Evolutionary conservation across 768 basidiomycete species (phyloP), one percentile per base, ranked within the genome.

Genomic region (Pisolithus marmoratus): DNA sequence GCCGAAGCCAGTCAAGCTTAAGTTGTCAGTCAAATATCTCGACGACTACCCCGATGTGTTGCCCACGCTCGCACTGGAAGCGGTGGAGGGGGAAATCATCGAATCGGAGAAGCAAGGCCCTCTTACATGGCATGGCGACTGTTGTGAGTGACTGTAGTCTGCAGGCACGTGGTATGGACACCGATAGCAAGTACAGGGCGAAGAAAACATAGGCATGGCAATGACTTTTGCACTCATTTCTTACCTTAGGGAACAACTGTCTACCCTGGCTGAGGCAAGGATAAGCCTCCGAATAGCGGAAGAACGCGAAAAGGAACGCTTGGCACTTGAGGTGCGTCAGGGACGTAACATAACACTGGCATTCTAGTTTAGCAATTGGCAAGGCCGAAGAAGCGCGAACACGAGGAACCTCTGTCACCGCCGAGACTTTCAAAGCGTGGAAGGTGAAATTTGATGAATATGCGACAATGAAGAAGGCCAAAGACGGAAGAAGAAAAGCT

Each of bases 151-250:
- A 14, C 26, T 38, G 50, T 27, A 53, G 40, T 38, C 40, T 38
- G 31, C 27, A n/a, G 15, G 26, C 20, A 14, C 9, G 31, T 31
- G n/a, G 37, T 19, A 31, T 48, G 34, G 31, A 22, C 8, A 24
- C 27, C 44, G 23, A 49, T 53, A 45, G 34, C 26, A 31, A 22
- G 37, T 45, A 29, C 52, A 90, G 87, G 89, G 87, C 50, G 80
- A 86, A 63, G 91, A 94, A 63, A 93, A 89, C 66, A 62, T 91
- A 20, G 92, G 92, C 40, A 94, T 94, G 87, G 94, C 96, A 2
- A 97, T 98, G 94, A 94, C 94, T 17, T 99, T 96, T 64, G 93
- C 95, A 0, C 75, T 99, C 17, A 85, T 93, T 11, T 86, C 89
- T 0, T 85, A 88, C 60, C 78, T 96, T 42, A 78, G 88, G 57